These are phyloP conservation scores for Penicillium sp. DNA, from an alignment of 2,329 filamentous ascomycete genomes.

Conservation along the genomic window DNA sequence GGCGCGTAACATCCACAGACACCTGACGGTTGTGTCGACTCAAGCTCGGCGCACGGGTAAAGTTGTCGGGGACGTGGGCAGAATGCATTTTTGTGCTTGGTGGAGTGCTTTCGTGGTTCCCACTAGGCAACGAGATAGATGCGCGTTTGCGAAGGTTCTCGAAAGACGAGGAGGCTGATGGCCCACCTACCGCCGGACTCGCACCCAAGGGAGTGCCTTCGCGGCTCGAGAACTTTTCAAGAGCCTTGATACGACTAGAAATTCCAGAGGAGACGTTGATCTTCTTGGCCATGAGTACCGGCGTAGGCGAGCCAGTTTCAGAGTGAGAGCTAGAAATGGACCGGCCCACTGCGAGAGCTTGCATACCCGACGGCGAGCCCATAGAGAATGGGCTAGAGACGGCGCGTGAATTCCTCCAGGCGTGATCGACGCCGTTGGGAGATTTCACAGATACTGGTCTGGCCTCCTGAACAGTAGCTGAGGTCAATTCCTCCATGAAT, in stretches of 20 bases:
- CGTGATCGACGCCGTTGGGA: slow-evolving; percentile 49
- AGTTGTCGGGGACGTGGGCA: slow-evolving; percentile 25
- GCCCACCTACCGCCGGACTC: slow-evolving; percentile 42
- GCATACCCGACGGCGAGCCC: slow-evolving; percentile 28
- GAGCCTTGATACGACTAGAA: slow-evolving; percentile 87
- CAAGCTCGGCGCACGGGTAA: slow-evolving; percentile 33
- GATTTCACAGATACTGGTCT: slow-evolving; percentile 77
- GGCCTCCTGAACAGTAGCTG: slow-evolving; percentile 79
- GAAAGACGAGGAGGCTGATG: slow-evolving; percentile 60
- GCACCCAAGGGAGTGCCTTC: slow-evolving; percentile 32
- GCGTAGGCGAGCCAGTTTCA: slow-evolving; percentile 33
- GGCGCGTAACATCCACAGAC: slow-evolving; percentile 21
- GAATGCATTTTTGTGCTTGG: slow-evolving; percentile 27
- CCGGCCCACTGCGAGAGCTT: slow-evolving; percentile 34
- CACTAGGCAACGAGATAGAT: slow-evolving; percentile 35
- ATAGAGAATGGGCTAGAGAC: slow-evolving; percentile 41
- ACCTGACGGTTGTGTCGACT: slow-evolving; percentile 29
- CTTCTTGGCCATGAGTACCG: slow-evolving; percentile 65
- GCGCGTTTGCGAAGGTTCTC: slow-evolving; percentile 50
- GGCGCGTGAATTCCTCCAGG: slow-evolving; percentile 39
- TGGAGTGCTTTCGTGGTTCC: slow-evolving; percentile 23
- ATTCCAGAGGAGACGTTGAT: slow-evolving; percentile 85
- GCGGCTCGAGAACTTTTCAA: slow-evolving; percentile 71
- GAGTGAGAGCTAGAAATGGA: slow-evolving; percentile 41
- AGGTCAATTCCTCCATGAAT: slow-evolving; percentile 80